phyloP scores from a whole-genome alignment of 352 stramenopile genomes.

The Pythium scleroteichum region DNA sequence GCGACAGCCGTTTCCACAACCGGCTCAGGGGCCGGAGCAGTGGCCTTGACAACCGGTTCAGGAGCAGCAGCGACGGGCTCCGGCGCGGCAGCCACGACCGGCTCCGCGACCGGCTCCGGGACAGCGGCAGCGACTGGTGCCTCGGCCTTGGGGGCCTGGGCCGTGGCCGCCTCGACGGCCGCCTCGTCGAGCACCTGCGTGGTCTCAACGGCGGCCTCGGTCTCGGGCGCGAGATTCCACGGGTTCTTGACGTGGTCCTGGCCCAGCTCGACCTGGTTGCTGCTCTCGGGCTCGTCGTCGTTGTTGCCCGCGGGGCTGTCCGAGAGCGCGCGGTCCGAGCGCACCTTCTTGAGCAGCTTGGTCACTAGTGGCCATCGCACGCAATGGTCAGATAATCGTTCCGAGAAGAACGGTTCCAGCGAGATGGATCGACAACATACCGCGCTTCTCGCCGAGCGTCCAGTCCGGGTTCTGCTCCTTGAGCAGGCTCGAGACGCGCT shows the following conservation, averaged over 20 bases:
- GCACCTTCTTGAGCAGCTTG: constrained; percentile 76
- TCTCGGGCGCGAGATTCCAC: constrained; percentile 48
- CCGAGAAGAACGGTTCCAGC: constrained; percentile 7
- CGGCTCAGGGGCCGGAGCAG: neutral
- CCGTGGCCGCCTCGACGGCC: neutral
- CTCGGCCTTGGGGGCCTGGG: neutral
- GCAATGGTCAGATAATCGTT: too few relatives aligned
- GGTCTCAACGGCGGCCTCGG: constrained; percentile 4
- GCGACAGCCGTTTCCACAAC: constrained; percentile 4
- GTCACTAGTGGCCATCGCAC: constrained; percentile 60
- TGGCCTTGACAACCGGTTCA: neutral
- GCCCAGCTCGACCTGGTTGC: constrained; percentile 17
- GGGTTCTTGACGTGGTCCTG: constrained; percentile 34
- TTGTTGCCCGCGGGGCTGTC: constrained; percentile 13
- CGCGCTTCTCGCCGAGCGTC: constrained; percentile 70
- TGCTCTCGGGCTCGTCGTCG: constrained; percentile 9
- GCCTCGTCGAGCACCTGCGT: constrained; percentile 19
- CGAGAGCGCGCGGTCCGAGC: constrained; percentile 28
- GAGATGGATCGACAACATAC: constrained; percentile 31
- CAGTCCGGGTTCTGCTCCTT: constrained; percentile 72
- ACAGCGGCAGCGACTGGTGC: neutral
- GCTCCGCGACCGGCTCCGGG: neutral
- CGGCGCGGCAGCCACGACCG: constrained; percentile 3
- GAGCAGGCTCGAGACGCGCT: constrained; percentile 58
- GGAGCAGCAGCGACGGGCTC: constrained; percentile 13